A percentile compares a stretch with the other conserved stretches of the same genome.
Conservation (phyloP, 2,329 filamentous ascomycete genomes). For the Neocatenulostroma microsporum region DNA sequence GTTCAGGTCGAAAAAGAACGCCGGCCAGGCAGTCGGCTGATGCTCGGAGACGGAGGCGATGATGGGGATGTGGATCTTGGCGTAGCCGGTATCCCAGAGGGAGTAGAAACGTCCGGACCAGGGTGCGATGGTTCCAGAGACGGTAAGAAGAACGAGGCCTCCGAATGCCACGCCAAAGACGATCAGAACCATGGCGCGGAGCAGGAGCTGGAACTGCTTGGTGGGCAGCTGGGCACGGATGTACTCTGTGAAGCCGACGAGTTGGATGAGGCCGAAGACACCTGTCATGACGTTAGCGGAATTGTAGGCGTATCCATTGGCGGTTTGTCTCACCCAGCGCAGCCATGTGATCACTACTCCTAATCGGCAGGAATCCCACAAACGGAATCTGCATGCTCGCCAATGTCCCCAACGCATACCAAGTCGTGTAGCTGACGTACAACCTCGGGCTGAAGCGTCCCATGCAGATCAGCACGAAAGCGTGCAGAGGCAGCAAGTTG, state of each 20-base stretch:
- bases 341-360: conserved; percentile 98
- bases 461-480: conserved; percentile 92
- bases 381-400: conserved; percentile 99
- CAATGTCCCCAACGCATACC: conserved; percentile 92
- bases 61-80: conserved; percentile 98
- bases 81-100: conserved; percentile 96
- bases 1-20: conserved; percentile 98
- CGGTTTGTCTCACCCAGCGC: conserved; percentile 61
- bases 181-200: conserved; percentile 65
- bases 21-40: conserved; percentile 96
- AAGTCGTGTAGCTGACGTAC: conserved; percentile 95
- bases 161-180: conserved; percentile 66
- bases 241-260: conserved; percentile 87
- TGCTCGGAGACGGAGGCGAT: conserved; percentile 99
- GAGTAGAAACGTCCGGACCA: conserved; percentile 99
- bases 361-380: conserved; percentile 91
- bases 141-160: conserved; percentile 70
- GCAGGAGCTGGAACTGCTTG: conserved; percentile 88
- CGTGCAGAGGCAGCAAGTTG: conserved; percentile 87
- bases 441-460: conserved; percentile 88
- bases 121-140: conserved; percentile 85
- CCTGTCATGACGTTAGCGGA: too few relatives aligned
- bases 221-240: conserved; percentile 79
- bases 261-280: conserved; percentile 90
- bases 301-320: too few relatives aligned